Base-by-base conservation (phyloP, 2,329 filamentous ascomycete species). In the Chlorencoelia australis region DNA sequence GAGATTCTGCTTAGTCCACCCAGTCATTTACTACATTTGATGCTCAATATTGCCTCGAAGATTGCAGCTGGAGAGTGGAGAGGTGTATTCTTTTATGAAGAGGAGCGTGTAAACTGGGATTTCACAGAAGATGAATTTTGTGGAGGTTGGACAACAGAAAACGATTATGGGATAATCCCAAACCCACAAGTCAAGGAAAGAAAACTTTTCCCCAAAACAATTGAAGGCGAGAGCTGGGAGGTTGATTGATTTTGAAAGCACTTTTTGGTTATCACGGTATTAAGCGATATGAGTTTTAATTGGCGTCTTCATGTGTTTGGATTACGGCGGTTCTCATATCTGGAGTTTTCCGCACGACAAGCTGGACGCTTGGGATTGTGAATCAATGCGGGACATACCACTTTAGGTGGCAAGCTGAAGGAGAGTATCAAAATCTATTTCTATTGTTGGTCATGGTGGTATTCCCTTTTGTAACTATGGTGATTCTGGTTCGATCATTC, bases 1-100 rank as follows among this genome's bases (percentile, higher is more conserved):
- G 77, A 83, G 34, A 69, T 91, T 19, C 69, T 94, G 4, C 63
- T 94, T 10, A 77, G 82, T 0, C 86, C 86, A n/a, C 86, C 88
- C 0, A 73, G 79, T 21, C 76, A 88, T 49, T 69, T 94, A 2
- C 72, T 94, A 22, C 68, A 75, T 17, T 65, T 94, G 26, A 87
- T 94, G 68, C 69, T 94, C 4, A 76, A 77, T 38, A 84, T 94
- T 39, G 84, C 87, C 1, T 79, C 82, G 0, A 77, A 74, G 43
- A 85, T 94, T 43, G 71, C 78, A 1, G 67, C 67, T 19, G 74
- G 72, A 13, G 68, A 73, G 60, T 76, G 71, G 78, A 64, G 72
- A 52, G 81, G 73, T 43, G 60, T 71, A 47, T 65, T 75, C 10
- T 67, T 69, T 33, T 72, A 72, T 8, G 61, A 66, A 35, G 66